These are phyloP conservation scores for Ilyonectria destructans DNA, from an alignment of 2,329 filamentous ascomycete species.

Conservation along the genomic window DNA sequence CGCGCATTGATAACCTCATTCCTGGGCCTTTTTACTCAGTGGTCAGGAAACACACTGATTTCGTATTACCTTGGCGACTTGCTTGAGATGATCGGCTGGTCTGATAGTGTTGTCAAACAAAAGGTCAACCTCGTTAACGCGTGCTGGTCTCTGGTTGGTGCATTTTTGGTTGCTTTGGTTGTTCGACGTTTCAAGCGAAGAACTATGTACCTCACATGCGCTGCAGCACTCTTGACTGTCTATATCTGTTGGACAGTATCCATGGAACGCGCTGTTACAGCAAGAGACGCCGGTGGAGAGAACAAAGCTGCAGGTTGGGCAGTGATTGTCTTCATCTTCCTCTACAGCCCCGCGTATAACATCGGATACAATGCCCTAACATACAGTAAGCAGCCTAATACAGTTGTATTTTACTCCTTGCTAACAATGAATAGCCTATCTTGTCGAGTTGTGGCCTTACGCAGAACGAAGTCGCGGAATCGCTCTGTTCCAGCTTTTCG, in stretches of 20 bases:
- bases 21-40: conserved; percentile 69
- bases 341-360: conserved; percentile 12
- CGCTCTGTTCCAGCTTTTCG: conserved; percentile 65
- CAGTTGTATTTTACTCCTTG: not conserved
- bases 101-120: conserved; percentile 6
- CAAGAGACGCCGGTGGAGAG: conserved; percentile 43
- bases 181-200: conserved; percentile 14
- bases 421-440: conserved; percentile 56
- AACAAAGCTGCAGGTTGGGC: conserved; percentile 56
- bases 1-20: conserved; percentile 65
- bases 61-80: conserved; percentile 44
- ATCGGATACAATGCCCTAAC: conserved; percentile 73
- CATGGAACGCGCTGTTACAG: conserved; percentile 56
- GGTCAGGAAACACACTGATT: conserved; percentile 64
- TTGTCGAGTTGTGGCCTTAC: conserved; percentile 73
- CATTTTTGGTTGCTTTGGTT: not conserved
- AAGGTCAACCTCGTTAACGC: conserved; percentile 10
- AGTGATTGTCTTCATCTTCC: conserved; percentile 67
- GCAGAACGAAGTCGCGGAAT: conserved; percentile 69
- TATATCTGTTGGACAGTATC: conserved; percentile 71
- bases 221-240: conserved; percentile 61
- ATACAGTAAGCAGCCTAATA: conserved; percentile 61
- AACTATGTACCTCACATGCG: conserved; percentile 57
- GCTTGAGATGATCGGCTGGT: conserved; percentile 16
- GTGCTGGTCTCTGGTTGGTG: conserved; percentile 5